These are phyloP conservation scores for Neoboletus magnificus DNA, from an alignment of 768 basidiomycete species.

Conservation along the genomic window DNA sequence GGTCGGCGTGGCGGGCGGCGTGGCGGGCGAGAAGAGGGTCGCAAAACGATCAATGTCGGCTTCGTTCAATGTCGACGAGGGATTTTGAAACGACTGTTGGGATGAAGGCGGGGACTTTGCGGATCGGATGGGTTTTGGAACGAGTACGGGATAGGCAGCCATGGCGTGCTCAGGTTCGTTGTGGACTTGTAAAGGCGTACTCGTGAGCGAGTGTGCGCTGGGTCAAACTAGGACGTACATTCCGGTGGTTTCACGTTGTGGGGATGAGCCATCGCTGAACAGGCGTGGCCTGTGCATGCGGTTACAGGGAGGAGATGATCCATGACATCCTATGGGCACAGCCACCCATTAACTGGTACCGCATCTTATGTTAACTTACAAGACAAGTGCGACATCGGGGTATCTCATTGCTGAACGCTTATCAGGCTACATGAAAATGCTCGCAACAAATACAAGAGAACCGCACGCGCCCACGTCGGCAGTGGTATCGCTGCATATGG, in stretches of 20 bases:
- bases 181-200: conserved; percentile 9
- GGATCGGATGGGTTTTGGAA: not conserved
- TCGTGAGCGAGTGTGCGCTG: not conserved
- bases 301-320: no score
- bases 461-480: no score
- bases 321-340: no score
- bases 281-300: no score
- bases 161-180: not conserved
- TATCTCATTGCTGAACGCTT: not conserved
- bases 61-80: conserved; percentile 16
- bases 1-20: conserved; percentile 28
- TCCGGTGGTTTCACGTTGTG: no score
- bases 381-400: no score
- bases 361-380: no score
- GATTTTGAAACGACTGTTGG: not conserved
- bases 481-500: no score
- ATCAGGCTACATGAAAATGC: no score
- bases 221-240: not conserved
- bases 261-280: no score
- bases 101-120: not conserved
- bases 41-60: conserved; percentile 40
- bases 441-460: no score
- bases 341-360: no score
- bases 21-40: conserved; percentile 42
- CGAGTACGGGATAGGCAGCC: not conserved